Conservation (phyloP, 176 grass and related monocot genomes). For the Eragrostis curvula region DNA sequence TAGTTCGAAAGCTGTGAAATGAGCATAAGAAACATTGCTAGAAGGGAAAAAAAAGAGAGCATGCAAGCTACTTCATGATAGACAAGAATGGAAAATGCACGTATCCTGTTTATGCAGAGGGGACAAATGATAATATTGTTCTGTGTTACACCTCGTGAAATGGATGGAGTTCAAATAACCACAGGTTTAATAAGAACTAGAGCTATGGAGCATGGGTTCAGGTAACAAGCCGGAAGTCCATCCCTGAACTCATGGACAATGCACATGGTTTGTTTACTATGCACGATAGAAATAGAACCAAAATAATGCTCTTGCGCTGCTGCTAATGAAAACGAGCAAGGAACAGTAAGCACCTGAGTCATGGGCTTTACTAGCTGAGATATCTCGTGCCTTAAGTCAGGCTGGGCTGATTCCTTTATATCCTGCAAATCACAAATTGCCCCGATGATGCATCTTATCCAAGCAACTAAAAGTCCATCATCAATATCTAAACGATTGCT, state of each 20-base stretch:
- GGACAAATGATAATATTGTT: too few species aligned
- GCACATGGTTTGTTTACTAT: not conserved
- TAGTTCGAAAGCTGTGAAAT: not conserved
- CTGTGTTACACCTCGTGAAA: too few species aligned
- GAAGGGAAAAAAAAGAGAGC: not conserved
- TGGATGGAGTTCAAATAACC: too few species aligned
- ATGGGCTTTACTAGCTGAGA: conserved; percentile 88
- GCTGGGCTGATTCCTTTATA: conserved; percentile 1
- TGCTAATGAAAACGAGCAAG: not conserved
- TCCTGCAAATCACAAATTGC: not conserved
- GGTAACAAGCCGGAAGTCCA: not conserved
- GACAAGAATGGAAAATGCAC: not conserved
- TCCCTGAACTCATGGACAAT: not conserved
- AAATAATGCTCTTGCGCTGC: not conserved
- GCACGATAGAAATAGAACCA: not conserved
- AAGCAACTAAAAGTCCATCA: not conserved
- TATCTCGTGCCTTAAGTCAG: conserved; percentile 65
- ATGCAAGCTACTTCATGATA: too few species aligned
- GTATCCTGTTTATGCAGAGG: not conserved
- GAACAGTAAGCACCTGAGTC: conserved; percentile 64
- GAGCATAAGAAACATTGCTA: not conserved
- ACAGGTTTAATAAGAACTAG: not conserved
- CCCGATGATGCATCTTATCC: not conserved
- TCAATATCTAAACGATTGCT: conserved; percentile 8
- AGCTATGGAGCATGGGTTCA: not conserved